phyloP scores from a whole-genome alignment of 495 filamentous ascomycete species.

The Daldinia bambusicola region DNA sequence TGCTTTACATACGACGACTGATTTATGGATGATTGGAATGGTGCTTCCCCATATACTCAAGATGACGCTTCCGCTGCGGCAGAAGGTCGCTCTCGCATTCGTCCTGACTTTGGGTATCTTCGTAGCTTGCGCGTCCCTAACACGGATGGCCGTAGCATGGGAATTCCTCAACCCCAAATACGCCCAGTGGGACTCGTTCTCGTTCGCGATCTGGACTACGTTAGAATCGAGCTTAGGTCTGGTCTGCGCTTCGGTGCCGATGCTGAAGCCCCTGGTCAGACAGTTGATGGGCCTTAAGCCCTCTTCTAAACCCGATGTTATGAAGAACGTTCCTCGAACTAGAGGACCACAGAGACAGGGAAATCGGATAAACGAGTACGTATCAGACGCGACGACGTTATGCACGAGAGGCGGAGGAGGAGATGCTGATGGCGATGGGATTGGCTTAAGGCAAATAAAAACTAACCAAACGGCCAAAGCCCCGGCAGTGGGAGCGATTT shows the following conservation, averaged over 20 bases:
- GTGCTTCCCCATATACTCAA: constrained; percentile 51
- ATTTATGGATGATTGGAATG: constrained; percentile 52
- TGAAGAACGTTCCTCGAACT: constrained; percentile 36
- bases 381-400: constrained; percentile 37
- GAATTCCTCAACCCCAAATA: constrained; percentile 43
- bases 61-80: constrained; percentile 48
- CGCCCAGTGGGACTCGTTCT: constrained; percentile 41
- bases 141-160: constrained; percentile 46
- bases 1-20: constrained; percentile 49
- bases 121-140: constrained; percentile 50
- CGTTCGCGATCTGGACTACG: constrained; percentile 44
- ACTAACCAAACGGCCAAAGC: constrained; percentile 13
- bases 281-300: constrained; percentile 42
- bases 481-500: constrained; percentile 10
- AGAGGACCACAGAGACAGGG: constrained; percentile 3
- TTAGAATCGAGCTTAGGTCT: constrained; percentile 41
- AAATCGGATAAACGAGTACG: constrained; percentile 24
- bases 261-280: constrained; percentile 40
- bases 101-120: constrained; percentile 53
- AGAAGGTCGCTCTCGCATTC: constrained; percentile 48
- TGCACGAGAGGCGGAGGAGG: constrained; percentile 18
- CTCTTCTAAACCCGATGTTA: constrained; percentile 36
- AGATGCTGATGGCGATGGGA: constrained; percentile 24
- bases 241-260: constrained; percentile 42
- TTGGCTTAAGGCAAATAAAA: constrained; percentile 24